A percentile compares a stretch with the other conserved stretches of the same genome.
These are phyloP conservation scores for Colletotrichum godetiae DNA, from an alignment of 2,329 filamentous ascomycete species.

Conservation along the genomic window DNA sequence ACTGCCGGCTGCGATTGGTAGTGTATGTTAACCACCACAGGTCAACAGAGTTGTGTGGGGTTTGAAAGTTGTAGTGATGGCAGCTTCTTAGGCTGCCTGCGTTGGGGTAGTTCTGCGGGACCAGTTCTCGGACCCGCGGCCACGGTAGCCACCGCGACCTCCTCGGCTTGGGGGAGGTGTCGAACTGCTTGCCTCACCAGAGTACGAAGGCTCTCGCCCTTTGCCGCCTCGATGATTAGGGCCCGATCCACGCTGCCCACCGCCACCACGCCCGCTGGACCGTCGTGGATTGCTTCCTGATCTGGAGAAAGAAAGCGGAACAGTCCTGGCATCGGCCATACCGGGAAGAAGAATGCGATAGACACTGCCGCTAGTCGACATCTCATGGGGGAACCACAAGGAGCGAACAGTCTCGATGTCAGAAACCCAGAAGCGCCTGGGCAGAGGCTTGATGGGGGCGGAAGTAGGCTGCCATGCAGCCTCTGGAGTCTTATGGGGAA, in stretches of 20 bases:
- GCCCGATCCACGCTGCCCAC: constrained; percentile 34
- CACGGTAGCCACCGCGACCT: constrained; percentile 53
- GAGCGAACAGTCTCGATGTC: constrained; percentile 50
- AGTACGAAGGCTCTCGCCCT: constrained; percentile 33
- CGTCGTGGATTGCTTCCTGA: constrained; percentile 47
- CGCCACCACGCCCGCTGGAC: constrained; percentile 34
- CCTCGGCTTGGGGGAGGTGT: constrained; percentile 45
- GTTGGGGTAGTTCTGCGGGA: constrained; percentile 42
- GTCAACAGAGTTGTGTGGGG: neutral
- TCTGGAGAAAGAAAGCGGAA: constrained; percentile 50
- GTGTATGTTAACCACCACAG: neutral
- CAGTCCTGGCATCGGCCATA: constrained; percentile 50
- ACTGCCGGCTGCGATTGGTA: constrained; percentile 17
- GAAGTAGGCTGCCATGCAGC: constrained; percentile 71
- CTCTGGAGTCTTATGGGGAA: constrained; percentile 73
- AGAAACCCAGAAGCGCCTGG: constrained; percentile 59
- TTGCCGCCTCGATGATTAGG: constrained; percentile 38
- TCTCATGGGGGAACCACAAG: constrained; percentile 40
- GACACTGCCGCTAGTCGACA: constrained; percentile 34
- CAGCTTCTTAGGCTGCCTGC: constrained; percentile 27
- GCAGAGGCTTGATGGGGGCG: constrained; percentile 65
- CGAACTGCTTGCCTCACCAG: constrained; percentile 25
- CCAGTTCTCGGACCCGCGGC: constrained; percentile 55
- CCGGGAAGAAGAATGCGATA: constrained; percentile 54
- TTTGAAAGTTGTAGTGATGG: neutral